These are phyloP conservation scores for Candida patagonica DNA, from an alignment of 805 yeast genomes.

Conservation along the genomic window DNA sequence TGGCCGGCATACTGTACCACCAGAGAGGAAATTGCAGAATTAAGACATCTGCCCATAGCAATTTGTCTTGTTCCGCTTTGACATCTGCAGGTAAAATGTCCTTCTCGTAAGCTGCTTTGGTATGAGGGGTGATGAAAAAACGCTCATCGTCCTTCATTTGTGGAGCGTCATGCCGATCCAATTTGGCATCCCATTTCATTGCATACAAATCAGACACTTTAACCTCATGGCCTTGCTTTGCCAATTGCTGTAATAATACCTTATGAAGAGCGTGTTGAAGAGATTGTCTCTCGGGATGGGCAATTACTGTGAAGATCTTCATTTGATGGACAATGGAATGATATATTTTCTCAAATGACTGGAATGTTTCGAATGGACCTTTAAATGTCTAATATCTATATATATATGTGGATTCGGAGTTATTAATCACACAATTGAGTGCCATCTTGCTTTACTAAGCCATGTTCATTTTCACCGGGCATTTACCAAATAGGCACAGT, in stretches of 20 bases:
- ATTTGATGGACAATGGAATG: background rate
- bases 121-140: background rate
- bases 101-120: background rate
- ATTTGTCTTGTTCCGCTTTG: background rate
- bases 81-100: background rate
- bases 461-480: too few relatives aligned
- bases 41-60: conserved; percentile 2
- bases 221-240: conserved; percentile 1
- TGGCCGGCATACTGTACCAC: conserved; percentile 2
- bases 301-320: conserved; percentile 1
- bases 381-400: too few relatives aligned
- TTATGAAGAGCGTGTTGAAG: background rate
- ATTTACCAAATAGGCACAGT: too few relatives aligned
- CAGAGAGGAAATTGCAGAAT: conserved; percentile 2
- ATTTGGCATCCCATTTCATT: background rate
- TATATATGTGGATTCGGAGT: too few relatives aligned
- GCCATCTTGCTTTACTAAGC: too few relatives aligned
- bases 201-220: conserved; percentile 2
- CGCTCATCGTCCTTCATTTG: background rate
- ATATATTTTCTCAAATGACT: too few relatives aligned
- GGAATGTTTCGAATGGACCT: too few relatives aligned
- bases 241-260: background rate
- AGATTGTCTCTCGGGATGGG: conserved; percentile 1
- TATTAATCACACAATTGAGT: too few relatives aligned
- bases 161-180: conserved; percentile 1